Percentiles rank a stretch among this genome's conserved stretches.
Evolutionary conservation across 2,329 filamentous ascomycete species (phyloP).

Genomic region (Alternaria hordeiaustralica): DNA sequence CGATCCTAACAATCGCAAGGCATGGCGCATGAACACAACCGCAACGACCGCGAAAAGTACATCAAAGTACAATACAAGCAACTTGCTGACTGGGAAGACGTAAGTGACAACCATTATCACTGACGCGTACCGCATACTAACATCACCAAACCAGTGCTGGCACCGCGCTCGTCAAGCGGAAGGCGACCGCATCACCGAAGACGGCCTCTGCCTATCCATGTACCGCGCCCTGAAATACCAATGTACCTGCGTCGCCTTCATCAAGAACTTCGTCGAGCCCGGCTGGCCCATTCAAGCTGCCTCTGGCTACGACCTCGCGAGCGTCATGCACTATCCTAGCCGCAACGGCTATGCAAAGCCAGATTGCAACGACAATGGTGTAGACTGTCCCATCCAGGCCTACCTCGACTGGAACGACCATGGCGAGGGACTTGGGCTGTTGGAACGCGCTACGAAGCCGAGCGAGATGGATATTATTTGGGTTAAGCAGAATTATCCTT

Average conservation of each 20-base stretch:
- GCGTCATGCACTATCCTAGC: not conserved
- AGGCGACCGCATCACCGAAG: not conserved
- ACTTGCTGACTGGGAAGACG: conserved; percentile 1
- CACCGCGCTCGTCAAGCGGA: not conserved
- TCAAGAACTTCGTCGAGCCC: conserved; percentile 1
- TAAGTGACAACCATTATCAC: not conserved
- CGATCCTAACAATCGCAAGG: not conserved
- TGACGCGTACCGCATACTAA: not conserved
- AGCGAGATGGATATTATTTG: not conserved
- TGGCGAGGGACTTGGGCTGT: not conserved
- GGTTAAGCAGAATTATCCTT: not conserved
- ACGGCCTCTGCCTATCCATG: not conserved
- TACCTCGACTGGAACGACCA: not conserved
- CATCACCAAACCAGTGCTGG: not conserved
- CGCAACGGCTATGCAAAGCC: not conserved
- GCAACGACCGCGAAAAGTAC: conserved; percentile 7
- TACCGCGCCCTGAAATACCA: not conserved
- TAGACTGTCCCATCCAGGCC: not conserved
- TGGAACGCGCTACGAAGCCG: not conserved
- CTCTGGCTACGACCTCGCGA: not conserved
- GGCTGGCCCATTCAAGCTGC: not conserved
- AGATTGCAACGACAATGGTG: not conserved
- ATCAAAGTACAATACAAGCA: conserved; percentile 2
- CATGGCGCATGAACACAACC: conserved; percentile 8
- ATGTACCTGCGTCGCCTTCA: not conserved